Percentiles rank a stretch among this genome's conserved stretches.
Evolutionary conservation across 805 yeast species (phyloP).

Genomic region (Lachancea dasiensis): DNA sequence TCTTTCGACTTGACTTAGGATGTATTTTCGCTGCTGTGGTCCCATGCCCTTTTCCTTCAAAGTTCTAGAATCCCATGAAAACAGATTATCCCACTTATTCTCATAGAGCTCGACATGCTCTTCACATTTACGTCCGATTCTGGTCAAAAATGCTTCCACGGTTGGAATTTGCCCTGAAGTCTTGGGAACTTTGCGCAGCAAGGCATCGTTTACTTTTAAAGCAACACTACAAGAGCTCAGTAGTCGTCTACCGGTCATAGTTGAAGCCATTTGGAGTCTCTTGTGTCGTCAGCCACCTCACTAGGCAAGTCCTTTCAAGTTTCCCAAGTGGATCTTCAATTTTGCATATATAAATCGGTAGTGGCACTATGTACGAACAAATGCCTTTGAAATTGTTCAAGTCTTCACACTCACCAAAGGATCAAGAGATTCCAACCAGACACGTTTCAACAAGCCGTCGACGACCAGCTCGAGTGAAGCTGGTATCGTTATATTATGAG

Average conservation of each 20-base stretch:
- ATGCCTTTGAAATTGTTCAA: too few relatives aligned
- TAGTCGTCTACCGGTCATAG: neutral
- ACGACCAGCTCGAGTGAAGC: neutral
- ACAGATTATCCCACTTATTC: constrained; percentile 61
- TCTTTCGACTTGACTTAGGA: constrained; percentile 66
- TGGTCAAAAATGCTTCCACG: constrained; percentile 62
- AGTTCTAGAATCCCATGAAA: constrained; percentile 45
- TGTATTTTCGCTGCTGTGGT: constrained; percentile 61
- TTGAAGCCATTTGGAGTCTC: neutral
- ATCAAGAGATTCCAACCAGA: too few relatives aligned
- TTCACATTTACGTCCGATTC: constrained; percentile 67
- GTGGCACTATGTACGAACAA: too few relatives aligned
- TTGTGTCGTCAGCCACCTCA: neutral
- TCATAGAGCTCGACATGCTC: constrained; percentile 71
- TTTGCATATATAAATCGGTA: too few relatives aligned
- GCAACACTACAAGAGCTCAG: constrained; percentile 8
- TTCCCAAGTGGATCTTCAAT: too few relatives aligned
- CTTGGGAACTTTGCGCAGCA: constrained; percentile 33
- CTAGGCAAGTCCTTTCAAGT: neutral
- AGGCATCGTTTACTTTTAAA: constrained; percentile 10
- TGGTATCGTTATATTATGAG: constrained; percentile 1
- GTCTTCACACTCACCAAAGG: too few relatives aligned
- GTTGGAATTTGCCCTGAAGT: constrained; percentile 58
- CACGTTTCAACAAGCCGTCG: too few relatives aligned
- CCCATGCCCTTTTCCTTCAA: constrained; percentile 78